phyloP scores from a whole-genome alignment of 2,329 filamentous ascomycete species.

The Raffaelea albimanens region DNA sequence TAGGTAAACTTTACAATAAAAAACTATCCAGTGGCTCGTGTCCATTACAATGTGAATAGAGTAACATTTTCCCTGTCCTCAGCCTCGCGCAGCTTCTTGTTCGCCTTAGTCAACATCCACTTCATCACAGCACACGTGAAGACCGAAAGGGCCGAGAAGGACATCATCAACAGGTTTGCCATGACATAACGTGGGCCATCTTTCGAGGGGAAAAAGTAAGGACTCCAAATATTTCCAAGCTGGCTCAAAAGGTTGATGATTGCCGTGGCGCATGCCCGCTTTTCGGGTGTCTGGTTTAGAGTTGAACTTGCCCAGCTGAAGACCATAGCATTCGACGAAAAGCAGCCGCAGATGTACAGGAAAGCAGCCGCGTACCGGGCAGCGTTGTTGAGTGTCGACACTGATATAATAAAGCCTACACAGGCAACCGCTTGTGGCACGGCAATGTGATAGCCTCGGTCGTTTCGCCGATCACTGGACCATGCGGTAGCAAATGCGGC shows the following conservation, averaged over 20 bases:
- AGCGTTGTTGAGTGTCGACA: background rate
- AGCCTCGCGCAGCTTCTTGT: too few relatives aligned
- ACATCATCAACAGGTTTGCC: conserved; percentile 41
- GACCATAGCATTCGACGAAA: background rate
- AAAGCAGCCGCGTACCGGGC: background rate
- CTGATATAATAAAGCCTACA: background rate
- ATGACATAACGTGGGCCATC: background rate
- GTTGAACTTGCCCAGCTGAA: background rate
- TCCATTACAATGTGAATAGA: too few relatives aligned
- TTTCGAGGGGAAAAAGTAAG: background rate
- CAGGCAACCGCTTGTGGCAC: background rate
- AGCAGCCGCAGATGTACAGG: background rate
- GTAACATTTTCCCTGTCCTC: too few relatives aligned
- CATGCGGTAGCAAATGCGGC: background rate
- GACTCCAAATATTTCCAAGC: background rate
- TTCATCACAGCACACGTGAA: conserved; percentile 48
- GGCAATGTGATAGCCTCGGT: background rate
- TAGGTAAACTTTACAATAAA: too few relatives aligned
- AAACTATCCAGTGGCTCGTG: too few relatives aligned
- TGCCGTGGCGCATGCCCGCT: background rate
- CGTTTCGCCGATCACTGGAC: background rate
- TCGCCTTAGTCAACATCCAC: too few relatives aligned
- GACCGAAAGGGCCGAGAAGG: conserved; percentile 51
- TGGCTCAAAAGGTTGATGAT: background rate
- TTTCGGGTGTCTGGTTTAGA: background rate